Percentiles rank a stretch among this genome's conserved stretches.
Conservation (phyloP, 2,329 filamentous ascomycete genomes). For the Aureobasidium namibiae region DNA sequence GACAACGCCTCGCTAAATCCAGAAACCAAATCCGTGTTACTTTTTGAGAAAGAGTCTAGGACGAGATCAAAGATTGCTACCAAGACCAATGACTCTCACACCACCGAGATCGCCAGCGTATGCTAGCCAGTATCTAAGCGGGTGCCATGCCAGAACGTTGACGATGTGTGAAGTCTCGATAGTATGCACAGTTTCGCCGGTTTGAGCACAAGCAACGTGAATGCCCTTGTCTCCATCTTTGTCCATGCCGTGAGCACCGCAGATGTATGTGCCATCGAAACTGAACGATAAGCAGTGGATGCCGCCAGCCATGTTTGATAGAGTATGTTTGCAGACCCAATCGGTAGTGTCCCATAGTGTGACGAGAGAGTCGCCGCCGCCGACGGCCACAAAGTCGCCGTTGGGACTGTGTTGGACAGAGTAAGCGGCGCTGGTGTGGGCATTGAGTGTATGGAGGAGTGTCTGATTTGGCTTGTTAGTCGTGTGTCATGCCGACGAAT, state of each 20-base stretch:
- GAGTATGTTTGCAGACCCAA: conserved; percentile 66
- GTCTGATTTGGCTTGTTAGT: conserved; percentile 16
- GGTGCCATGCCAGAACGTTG: conserved; percentile 67
- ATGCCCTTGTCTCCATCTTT: conserved; percentile 61
- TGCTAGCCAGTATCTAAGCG: conserved; percentile 63
- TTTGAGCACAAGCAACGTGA: conserved; percentile 64
- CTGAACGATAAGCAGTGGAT: conserved; percentile 68
- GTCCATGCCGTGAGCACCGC: conserved; percentile 50
- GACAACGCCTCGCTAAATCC: conserved; percentile 5
- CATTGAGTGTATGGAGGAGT: conserved; percentile 52
- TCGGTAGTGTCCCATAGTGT: conserved; percentile 70
- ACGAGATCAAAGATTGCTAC: neutral
- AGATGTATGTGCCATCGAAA: conserved; percentile 68
- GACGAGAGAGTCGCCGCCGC: conserved; percentile 67
- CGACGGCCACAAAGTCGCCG: conserved; percentile 64
- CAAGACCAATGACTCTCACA: conserved; percentile 56
- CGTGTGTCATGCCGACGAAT: neutral
- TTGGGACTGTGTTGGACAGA: conserved; percentile 62
- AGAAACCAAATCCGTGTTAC: neutral
- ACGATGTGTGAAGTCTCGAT: conserved; percentile 60
- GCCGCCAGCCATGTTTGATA: conserved; percentile 60
- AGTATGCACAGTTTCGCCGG: conserved; percentile 62
- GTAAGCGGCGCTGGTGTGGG: conserved; percentile 66
- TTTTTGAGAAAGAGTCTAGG: neutral
- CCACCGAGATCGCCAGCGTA: conserved; percentile 60